A percentile compares a stretch with the other conserved stretches of the same genome.
phyloP scores from a whole-genome alignment of 257 asterid species.

The Fraxinus quadrangulata region DNA sequence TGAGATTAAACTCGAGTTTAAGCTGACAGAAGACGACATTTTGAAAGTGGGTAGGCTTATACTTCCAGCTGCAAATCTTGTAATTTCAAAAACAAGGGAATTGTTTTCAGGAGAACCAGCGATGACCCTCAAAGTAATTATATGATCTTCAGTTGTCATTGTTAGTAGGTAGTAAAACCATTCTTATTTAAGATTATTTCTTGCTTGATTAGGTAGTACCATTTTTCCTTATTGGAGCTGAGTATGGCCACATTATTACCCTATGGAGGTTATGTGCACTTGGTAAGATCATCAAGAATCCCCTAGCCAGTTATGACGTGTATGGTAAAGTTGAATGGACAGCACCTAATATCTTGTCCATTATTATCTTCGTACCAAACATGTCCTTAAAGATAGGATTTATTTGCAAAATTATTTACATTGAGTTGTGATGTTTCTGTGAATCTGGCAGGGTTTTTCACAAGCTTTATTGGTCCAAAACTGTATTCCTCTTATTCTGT shows the following conservation, averaged over 20 bases:
- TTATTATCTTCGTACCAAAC: background rate
- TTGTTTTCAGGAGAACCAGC: constrained; percentile 93
- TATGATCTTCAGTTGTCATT: background rate
- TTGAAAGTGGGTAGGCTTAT: constrained; percentile 58
- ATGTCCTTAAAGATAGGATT: background rate
- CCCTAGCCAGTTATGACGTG: background rate
- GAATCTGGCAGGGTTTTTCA: constrained; percentile 63
- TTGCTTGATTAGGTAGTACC: constrained; percentile 62
- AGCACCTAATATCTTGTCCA: background rate
- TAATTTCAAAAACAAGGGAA: constrained; percentile 52
- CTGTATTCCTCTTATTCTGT: constrained; percentile 53
- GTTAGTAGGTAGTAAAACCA: constrained; percentile 52
- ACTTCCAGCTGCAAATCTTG: constrained; percentile 81
- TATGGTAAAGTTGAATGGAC: too few relatives aligned
- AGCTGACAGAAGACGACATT: constrained; percentile 78
- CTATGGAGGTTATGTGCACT: constrained; percentile 80
- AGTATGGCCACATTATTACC: constrained; percentile 80
- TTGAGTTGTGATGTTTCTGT: background rate
- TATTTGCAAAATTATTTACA: background rate
- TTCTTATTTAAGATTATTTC: constrained; percentile 39
- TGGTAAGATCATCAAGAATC: constrained; percentile 41
- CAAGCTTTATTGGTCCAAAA: constrained; percentile 76
- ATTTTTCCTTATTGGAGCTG: constrained; percentile 74
- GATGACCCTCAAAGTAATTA: constrained; percentile 75
- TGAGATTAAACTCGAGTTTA: constrained; percentile 45